These are phyloP conservation scores for Geotrichum bryndzae DNA, from an alignment of 1,139 yeast genomes.

Conservation along the genomic window DNA sequence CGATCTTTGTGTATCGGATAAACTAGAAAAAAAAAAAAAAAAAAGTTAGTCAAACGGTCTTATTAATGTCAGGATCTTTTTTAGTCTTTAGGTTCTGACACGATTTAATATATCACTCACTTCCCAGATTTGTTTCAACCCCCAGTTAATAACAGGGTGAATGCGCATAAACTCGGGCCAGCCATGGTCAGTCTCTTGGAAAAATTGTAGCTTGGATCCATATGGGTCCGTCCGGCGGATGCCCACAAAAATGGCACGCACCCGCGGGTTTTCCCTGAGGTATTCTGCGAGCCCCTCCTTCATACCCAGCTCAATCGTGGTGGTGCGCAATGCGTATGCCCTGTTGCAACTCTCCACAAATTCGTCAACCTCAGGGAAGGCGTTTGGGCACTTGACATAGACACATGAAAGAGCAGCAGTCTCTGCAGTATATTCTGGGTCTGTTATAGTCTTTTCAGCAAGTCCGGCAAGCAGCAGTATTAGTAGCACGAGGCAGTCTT, in stretches of 20 bases:
- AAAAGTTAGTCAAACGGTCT: background rate
- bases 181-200: constrained; percentile 69
- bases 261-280: constrained; percentile 37
- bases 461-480: constrained; percentile 58
- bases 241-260: constrained; percentile 71
- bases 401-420: constrained; percentile 42
- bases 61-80: background rate
- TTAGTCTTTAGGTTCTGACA: background rate
- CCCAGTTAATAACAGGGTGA: constrained; percentile 82
- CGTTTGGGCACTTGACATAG: constrained; percentile 61
- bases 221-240: constrained; percentile 77
- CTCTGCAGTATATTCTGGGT: constrained; percentile 9
- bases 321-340: constrained; percentile 32
- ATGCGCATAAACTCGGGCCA: constrained; percentile 82
- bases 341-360: constrained; percentile 36
- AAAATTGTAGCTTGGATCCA: constrained; percentile 48
- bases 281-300: constrained; percentile 62
- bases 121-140: constrained; percentile 72
- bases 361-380: constrained; percentile 56
- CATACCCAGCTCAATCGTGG: constrained; percentile 28
- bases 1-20: constrained; percentile 44
- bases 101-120: background rate
- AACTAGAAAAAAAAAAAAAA: constrained; percentile 34
- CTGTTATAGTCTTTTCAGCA: constrained; percentile 34
- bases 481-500: constrained; percentile 82